Base-by-base conservation (phyloP, 2,329 filamentous ascomycete genomes). In the Geosmithia flava region DNA sequence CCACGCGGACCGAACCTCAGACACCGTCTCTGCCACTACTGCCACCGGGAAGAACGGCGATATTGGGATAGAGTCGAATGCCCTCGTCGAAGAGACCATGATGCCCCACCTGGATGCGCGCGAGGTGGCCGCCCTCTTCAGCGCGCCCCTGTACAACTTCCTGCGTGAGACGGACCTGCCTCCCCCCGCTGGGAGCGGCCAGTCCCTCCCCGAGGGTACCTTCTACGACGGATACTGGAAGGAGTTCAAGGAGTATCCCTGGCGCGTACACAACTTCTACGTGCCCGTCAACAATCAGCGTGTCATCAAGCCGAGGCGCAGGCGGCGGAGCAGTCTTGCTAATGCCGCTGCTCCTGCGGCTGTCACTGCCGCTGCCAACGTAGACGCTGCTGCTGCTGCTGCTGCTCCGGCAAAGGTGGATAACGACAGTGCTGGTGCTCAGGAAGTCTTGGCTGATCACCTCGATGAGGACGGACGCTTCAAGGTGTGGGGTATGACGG, bases 401-500 rank as follows among this genome's bases (percentile, higher is more conserved):
- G 16, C 41, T n/a, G 16, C 41, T n/a, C 8, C 41, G 10, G 41
- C n/a, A 11, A 3, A 19, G 20, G 11, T 11, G 10, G 6, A 37
- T 6, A 11, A 37, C 10, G 33, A 37, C 10, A 13, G 15, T 3
- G 50, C 61, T 48, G 65, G 65, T 49, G 66, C 60, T 41, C 65
- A 78, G 60, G 67, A 68, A 47, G 63, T 68, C 42, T 58, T 70
- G 44, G 64, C 63, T 3, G 67, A 69, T 50, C 58, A 63, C 51
- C 56, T 74, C 16, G 68, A 77, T 49, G 69, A 74, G 53, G 59
- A 65, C 3, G 69, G 70, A 2, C 72, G 85, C 39, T 95, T 93
- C 66, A 81, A 85, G 55, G 89, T 97, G 4, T 96, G 90, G 77
- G 91, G 91, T 16, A 91, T 97, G 87, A 97, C 91, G 47, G 91